Evolutionary conservation across 345 rosid species (phyloP).

Genomic region (Jatropha curcas): DNA sequence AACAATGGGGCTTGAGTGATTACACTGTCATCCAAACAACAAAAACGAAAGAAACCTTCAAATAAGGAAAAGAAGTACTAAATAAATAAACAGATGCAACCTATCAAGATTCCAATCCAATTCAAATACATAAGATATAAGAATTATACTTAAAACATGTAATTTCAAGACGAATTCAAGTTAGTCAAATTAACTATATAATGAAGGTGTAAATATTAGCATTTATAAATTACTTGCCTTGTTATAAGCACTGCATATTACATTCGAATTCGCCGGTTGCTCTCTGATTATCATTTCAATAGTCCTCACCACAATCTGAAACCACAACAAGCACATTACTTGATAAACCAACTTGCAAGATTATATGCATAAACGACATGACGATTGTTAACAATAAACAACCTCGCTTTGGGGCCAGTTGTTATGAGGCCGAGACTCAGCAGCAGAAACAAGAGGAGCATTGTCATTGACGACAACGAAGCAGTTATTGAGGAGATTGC

Average conservation of each 20-base stretch:
- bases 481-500: slow-evolving; percentile 50
- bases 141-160: no score
- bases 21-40: slow-evolving; percentile 51
- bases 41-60: background rate
- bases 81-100: background rate
- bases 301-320: slow-evolving; percentile 54
- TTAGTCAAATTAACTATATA: no score
- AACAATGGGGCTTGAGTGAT: slow-evolving; percentile 44
- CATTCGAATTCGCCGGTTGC: slow-evolving; percentile 32
- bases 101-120: background rate
- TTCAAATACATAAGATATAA: background rate
- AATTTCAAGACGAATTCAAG: no score
- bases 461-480: slow-evolving; percentile 47
- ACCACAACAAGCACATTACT: background rate
- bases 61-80: no score
- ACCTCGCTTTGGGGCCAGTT: slow-evolving; percentile 50
- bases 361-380: background rate
- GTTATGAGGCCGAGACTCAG: slow-evolving; percentile 28
- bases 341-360: background rate
- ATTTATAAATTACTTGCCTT: slow-evolving; percentile 39
- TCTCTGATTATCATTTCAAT: slow-evolving; percentile 46
- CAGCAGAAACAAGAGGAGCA: slow-evolving; percentile 44
- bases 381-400: background rate
- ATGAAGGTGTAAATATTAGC: background rate
- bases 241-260: slow-evolving; percentile 51